A percentile compares a stretch with the other conserved stretches of the same genome.
phyloP scores from a whole-genome alignment of 768 basidiomycete genomes.

The Favolaschia claudopus region DNA sequence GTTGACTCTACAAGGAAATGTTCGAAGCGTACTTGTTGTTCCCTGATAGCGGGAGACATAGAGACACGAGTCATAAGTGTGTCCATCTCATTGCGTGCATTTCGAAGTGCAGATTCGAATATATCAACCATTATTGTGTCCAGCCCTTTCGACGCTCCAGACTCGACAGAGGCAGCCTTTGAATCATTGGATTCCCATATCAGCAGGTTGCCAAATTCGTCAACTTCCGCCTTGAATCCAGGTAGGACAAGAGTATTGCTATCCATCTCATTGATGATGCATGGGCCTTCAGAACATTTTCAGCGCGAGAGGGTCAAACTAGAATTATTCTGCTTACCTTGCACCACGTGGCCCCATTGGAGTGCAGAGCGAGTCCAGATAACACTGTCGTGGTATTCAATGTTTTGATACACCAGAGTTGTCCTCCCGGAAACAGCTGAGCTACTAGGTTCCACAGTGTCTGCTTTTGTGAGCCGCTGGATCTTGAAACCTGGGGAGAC shows the following conservation, averaged over 20 bases:
- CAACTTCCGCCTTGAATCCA: constrained; percentile 20
- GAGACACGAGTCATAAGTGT: constrained; percentile 17
- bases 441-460: background rate
- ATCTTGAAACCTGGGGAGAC: constrained; percentile 1
- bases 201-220: constrained; percentile 21
- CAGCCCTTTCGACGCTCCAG: background rate
- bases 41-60: constrained; percentile 18
- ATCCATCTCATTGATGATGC: constrained; percentile 22
- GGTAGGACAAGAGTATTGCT: constrained; percentile 20
- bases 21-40: too few relatives aligned
- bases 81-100: constrained; percentile 27
- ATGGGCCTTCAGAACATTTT: constrained; percentile 1
- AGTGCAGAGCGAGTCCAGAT: constrained; percentile 15
- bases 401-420: constrained; percentile 1
- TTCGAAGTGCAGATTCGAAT: constrained; percentile 21
- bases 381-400: constrained; percentile 5
- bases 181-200: constrained; percentile 13
- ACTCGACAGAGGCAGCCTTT: background rate
- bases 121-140: constrained; percentile 21
- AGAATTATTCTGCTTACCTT: background rate
- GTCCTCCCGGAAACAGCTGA: background rate
- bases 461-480: background rate
- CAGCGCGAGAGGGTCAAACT: background rate
- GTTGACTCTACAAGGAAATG: too few relatives aligned
- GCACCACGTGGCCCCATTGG: constrained; percentile 14